Percentiles rank a stretch among this genome's conserved stretches.
Evolutionary conservation across 73 alveolate species (phyloP).

Genomic region (Stentor roeselii): DNA sequence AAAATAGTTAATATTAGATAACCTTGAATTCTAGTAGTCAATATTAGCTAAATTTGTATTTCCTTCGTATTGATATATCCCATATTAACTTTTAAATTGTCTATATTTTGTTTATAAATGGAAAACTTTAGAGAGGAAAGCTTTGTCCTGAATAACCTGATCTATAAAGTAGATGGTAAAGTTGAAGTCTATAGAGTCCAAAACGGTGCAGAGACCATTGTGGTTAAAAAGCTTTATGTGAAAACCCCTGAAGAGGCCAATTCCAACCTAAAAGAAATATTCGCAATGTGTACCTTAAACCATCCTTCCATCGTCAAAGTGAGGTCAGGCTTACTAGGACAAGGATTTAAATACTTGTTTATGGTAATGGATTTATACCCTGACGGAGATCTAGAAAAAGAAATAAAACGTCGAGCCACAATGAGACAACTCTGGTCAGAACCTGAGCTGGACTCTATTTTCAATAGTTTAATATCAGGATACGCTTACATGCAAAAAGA

Average conservation of each 20-base stretch:
- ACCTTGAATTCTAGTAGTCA: no score
- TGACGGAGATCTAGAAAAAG: background rate
- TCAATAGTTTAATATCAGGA: background rate
- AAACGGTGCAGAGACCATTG: no score
- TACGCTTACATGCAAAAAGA: background rate
- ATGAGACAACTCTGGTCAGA: background rate
- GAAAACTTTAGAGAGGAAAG: no score
- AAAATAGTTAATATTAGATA: no score
- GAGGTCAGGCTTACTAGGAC: no score
- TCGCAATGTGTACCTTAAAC: constrained; percentile 30
- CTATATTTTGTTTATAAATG: no score
- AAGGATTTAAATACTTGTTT: background rate
- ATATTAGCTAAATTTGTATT: no score
- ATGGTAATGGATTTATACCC: background rate
- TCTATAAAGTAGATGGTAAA: no score
- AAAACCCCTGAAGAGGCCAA: background rate
- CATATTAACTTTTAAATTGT: no score
- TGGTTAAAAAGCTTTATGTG: background rate
- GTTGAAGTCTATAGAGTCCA: no score
- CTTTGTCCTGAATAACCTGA: no score
- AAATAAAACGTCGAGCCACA: background rate
- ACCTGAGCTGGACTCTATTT: background rate
- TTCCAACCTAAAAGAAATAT: constrained; percentile 38
- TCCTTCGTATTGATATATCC: no score
- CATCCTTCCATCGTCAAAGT: constrained; percentile 49